Conservation (phyloP, 345 rosid species). For the Syzygium oleosum region DNA sequence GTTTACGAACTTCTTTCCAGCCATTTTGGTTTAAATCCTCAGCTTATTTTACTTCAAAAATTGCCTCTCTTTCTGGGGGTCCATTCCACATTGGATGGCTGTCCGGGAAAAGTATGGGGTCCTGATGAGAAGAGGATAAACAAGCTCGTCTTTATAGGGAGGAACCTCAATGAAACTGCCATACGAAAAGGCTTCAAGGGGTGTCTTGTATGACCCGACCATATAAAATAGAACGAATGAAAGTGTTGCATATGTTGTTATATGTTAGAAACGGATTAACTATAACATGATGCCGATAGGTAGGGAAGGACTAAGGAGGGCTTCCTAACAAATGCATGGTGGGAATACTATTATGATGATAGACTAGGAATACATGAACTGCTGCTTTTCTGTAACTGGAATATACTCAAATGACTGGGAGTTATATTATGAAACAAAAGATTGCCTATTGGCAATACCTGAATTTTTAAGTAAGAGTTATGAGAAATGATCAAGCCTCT, state of each 20-base stretch:
- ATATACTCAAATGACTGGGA: background rate
- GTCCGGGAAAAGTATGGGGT: conserved; percentile 49
- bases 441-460: background rate
- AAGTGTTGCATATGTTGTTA: background rate
- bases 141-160: conserved; percentile 66
- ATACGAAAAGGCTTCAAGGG: conserved; percentile 58
- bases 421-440: background rate
- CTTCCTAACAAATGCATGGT: background rate
- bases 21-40: background rate
- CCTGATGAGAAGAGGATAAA: conserved; percentile 49
- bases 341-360: background rate
- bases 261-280: background rate
- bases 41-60: background rate
- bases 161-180: conserved; percentile 42
- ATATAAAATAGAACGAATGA: background rate
- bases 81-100: conserved; percentile 45
- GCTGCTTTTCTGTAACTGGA: background rate
- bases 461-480: background rate
- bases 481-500: background rate
- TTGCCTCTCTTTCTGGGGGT: conserved; percentile 26
- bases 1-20: background rate
- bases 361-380: background rate
- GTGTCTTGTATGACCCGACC: conserved; percentile 23
- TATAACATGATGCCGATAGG: background rate
- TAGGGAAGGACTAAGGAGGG: background rate